phyloP scores from a whole-genome alignment of 257 asterid species.

The Apocynum venetum region DNA sequence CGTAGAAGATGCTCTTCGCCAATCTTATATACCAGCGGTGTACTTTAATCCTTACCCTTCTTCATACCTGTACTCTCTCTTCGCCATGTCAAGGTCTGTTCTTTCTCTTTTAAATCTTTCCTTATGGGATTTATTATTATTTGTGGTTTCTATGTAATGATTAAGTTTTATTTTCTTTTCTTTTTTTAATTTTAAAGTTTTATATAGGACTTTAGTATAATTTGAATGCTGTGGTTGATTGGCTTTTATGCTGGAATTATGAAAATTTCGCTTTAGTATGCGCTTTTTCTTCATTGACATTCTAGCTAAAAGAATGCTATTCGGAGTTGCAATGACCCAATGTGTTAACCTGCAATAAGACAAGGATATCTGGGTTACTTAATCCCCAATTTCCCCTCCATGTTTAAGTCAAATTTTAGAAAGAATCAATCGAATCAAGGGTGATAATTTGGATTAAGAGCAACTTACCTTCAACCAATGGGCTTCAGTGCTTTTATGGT shows the following conservation, averaged over 20 bases:
- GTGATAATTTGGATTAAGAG: too few species aligned
- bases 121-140: not conserved
- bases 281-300: too few species aligned
- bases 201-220: not conserved
- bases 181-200: not conserved
- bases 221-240: not conserved
- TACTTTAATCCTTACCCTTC: not conserved
- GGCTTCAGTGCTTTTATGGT: too few species aligned
- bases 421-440: too few species aligned
- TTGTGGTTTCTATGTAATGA: too few species aligned
- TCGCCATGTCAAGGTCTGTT: constrained; percentile 17
- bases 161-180: too few species aligned
- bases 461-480: too few species aligned
- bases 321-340: not conserved
- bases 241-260: not conserved
- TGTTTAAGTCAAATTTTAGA: too few species aligned
- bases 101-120: not conserved
- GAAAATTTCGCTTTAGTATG: not conserved
- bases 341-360: too few species aligned
- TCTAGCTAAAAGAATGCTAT: not conserved
- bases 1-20: constrained; percentile 24
- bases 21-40: not conserved
- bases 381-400: too few species aligned
- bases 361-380: too few species aligned
- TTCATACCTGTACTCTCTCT: not conserved